phyloP scores from a whole-genome alignment of 2,329 filamentous ascomycete species.

The Seiridium unicorne region DNA sequence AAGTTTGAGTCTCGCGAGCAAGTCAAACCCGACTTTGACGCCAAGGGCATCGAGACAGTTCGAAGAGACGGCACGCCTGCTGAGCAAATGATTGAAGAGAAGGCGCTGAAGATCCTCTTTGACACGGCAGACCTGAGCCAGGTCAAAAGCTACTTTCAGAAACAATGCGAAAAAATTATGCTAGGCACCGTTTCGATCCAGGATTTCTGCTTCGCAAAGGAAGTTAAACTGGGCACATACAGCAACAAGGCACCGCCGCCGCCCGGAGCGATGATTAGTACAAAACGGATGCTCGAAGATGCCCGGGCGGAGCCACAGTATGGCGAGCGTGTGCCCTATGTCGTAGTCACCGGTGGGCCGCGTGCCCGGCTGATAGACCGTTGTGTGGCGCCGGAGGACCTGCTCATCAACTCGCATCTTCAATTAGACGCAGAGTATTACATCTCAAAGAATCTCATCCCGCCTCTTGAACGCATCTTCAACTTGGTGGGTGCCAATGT shows the following conservation, averaged over 20 bases:
- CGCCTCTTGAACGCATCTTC: conserved; percentile 93
- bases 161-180: conserved; percentile 91
- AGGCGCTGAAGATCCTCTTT: conserved; percentile 83
- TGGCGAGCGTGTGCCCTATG: conserved; percentile 91
- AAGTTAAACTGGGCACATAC: conserved; percentile 89
- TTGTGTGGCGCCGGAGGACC: conserved; percentile 81
- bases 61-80: conserved; percentile 91
- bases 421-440: conserved; percentile 95
- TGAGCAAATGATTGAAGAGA: conserved; percentile 95
- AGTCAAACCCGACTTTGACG: conserved; percentile 83
- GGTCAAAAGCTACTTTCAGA: conserved; percentile 87
- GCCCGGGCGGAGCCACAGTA: conserved; percentile 88
- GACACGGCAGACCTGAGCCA: conserved; percentile 84
- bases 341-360: conserved; percentile 85
- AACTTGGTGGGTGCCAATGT: conserved; percentile 94
- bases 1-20: conserved; percentile 85
- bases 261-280: conserved; percentile 84
- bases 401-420: conserved; percentile 73
- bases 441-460: conserved; percentile 92
- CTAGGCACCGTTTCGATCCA: conserved; percentile 82
- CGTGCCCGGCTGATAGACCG: conserved; percentile 84
- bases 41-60: conserved; percentile 97
- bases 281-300: conserved; percentile 82
- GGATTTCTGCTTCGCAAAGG: conserved; percentile 93
- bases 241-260: conserved; percentile 77